phyloP scores from a whole-genome alignment of 768 basidiomycete species.

The Steccherinum ochraceum region DNA sequence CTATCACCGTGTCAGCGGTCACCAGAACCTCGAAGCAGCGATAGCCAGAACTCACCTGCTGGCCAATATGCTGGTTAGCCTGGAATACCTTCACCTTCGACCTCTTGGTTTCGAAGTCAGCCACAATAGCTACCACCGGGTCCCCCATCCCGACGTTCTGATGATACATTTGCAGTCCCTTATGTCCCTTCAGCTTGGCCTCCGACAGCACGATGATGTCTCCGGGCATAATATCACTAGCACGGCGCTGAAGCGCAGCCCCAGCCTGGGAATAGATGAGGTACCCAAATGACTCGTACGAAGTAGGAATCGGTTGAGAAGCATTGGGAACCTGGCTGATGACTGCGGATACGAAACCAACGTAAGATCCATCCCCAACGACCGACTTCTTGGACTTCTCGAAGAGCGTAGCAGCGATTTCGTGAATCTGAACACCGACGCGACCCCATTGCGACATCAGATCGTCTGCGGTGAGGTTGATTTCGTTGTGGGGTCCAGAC shows the following conservation, averaged over 20 bases:
- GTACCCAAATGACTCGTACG: slow-evolving; percentile 55
- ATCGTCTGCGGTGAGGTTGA: slow-evolving; percentile 50
- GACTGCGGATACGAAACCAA: slow-evolving; percentile 69
- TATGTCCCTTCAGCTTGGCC: slow-evolving; percentile 74
- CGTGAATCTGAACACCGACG: slow-evolving; percentile 69
- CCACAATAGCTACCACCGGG: slow-evolving; percentile 66
- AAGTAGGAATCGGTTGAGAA: slow-evolving; percentile 25
- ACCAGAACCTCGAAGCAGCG: background rate
- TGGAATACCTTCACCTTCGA: slow-evolving; percentile 80
- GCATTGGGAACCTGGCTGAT: slow-evolving; percentile 64
- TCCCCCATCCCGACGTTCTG: slow-evolving; percentile 49
- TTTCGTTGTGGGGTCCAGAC: slow-evolving; percentile 18
- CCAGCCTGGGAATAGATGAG: slow-evolving; percentile 71
- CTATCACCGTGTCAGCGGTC: slow-evolving; percentile 24
- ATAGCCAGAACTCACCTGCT: slow-evolving; percentile 50
- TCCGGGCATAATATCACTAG: slow-evolving; percentile 80
- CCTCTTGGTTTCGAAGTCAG: slow-evolving; percentile 84
- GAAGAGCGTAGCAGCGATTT: slow-evolving; percentile 58
- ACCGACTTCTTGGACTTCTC: slow-evolving; percentile 74
- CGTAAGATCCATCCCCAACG: slow-evolving; percentile 80
- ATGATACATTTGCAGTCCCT: slow-evolving; percentile 70
- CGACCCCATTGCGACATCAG: slow-evolving; percentile 65
- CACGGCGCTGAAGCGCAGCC: slow-evolving; percentile 57
- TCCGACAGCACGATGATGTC: slow-evolving; percentile 74
- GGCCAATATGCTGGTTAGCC: slow-evolving; percentile 81